Conservation (phyloP, 352 stramenopile genomes). For the Pythium phragmiticola region DNA sequence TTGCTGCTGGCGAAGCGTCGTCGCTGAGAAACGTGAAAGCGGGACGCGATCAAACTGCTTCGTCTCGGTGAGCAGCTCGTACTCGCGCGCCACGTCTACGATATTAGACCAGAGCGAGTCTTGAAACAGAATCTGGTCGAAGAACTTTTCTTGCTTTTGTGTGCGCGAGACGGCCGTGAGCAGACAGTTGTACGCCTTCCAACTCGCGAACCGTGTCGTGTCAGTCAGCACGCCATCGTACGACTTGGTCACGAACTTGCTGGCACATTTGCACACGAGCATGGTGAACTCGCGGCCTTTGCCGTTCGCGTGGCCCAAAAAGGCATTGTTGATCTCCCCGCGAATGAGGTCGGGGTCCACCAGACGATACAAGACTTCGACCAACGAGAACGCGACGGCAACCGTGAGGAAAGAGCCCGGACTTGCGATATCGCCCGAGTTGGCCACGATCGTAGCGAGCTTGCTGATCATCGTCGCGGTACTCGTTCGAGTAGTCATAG, state of each 20-base stretch:
- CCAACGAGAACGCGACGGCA: conserved; percentile 55
- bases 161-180: conserved; percentile 74
- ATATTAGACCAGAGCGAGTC: conserved; percentile 70
- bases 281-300: conserved; percentile 85
- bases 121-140: conserved; percentile 83
- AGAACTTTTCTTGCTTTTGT: conserved; percentile 88
- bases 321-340: conserved; percentile 62
- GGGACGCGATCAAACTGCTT: conserved; percentile 49
- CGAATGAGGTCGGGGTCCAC: conserved; percentile 65
- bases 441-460: conserved; percentile 54
- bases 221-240: conserved; percentile 36
- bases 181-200: conserved; percentile 72
- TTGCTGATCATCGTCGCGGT: conserved; percentile 45
- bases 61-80: conserved; percentile 51
- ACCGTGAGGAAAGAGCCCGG: conserved; percentile 42
- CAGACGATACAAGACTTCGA: conserved; percentile 68
- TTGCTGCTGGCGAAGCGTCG: conserved; percentile 35
- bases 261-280: conserved; percentile 81
- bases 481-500: conserved; percentile 24
- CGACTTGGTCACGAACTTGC: conserved; percentile 63
- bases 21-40: conserved; percentile 47
- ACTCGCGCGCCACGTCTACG: conserved; percentile 41
- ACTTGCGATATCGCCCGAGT: conserved; percentile 42
- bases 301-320: conserved; percentile 63
- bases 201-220: conserved; percentile 45